phyloP scores from a whole-genome alignment of 176 grass and related monocot species.

The Aegilops umbellulata region DNA sequence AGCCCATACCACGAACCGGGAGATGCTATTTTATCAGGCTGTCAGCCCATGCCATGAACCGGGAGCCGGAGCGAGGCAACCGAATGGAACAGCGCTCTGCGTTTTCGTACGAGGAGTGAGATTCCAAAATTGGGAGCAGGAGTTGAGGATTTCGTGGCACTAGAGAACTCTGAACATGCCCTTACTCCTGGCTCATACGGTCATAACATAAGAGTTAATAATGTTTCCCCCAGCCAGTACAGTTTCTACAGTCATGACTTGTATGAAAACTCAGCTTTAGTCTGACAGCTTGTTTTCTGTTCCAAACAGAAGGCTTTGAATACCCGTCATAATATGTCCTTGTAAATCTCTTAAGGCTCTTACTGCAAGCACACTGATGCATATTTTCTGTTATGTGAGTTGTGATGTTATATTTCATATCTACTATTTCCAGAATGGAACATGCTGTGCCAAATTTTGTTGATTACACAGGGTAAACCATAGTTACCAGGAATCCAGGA shows the following conservation, averaged over 20 bases:
- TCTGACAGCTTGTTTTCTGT: background rate
- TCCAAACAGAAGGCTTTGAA: slow-evolving; percentile 1
- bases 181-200: background rate
- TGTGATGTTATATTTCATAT: background rate
- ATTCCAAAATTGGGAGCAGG: background rate
- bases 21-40: background rate
- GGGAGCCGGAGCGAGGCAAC: background rate
- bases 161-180: background rate
- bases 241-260: background rate
- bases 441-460: background rate
- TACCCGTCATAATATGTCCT: background rate
- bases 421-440: background rate
- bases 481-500: background rate
- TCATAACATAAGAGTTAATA: background rate
- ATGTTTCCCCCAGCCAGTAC: background rate
- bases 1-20: background rate
- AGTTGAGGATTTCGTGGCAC: background rate
- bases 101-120: background rate
- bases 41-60: background rate
- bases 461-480: background rate
- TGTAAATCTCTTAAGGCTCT: background rate
- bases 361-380: background rate
- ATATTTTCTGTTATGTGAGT: background rate
- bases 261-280: background rate
- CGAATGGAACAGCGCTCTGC: background rate